Evolutionary conservation across 2,329 filamentous ascomycete species (phyloP).

Genomic region (Pseudogymnoascus sp.): DNA sequence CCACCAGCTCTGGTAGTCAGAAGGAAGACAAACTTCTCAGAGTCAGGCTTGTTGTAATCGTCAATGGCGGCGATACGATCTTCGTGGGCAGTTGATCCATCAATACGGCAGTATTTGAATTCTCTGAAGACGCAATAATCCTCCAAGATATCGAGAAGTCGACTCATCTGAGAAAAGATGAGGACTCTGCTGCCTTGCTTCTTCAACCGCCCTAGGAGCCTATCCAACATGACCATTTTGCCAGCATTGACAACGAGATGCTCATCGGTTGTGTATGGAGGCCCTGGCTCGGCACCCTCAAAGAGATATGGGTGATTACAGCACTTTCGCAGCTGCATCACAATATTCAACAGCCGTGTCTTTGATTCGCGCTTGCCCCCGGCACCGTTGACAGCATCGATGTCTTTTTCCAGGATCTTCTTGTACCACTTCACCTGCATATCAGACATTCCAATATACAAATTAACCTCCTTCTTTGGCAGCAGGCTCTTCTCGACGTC

Average conservation of each 20-base stretch:
- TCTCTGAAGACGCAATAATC: slow-evolving; percentile 96
- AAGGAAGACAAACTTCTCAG: slow-evolving; percentile 94
- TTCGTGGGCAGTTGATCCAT: slow-evolving; percentile 93
- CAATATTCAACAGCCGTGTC: slow-evolving; percentile 92
- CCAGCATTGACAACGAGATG: slow-evolving; percentile 89
- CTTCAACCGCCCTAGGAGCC: slow-evolving; percentile 75
- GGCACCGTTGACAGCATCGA: slow-evolving; percentile 95
- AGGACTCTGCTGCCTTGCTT: slow-evolving; percentile 88
- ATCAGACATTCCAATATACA: slow-evolving; percentile 97
- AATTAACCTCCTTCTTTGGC: slow-evolving; percentile 94
- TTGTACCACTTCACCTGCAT: slow-evolving; percentile 99
- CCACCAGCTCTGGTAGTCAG: slow-evolving; percentile 93
- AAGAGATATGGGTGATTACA: slow-evolving; percentile 99
- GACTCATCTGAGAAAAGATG: slow-evolving; percentile 99
- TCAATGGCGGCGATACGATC: slow-evolving; percentile 97
- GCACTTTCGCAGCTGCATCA: slow-evolving; percentile 98
- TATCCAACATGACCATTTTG: slow-evolving; percentile 97
- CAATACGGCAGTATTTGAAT: slow-evolving; percentile 94
- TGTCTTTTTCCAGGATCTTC: slow-evolving; percentile 98
- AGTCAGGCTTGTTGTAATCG: slow-evolving; percentile 92
- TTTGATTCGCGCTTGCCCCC: slow-evolving; percentile 96
- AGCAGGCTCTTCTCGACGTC: slow-evolving; percentile 97
- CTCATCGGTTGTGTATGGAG: slow-evolving; percentile 96
- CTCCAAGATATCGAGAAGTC: slow-evolving; percentile 91
- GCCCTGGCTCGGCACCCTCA: slow-evolving; percentile 92